Percentiles rank a stretch among this genome's conserved stretches.
Conservation (phyloP, 352 stramenopile species). For the Globisporangium recalcitrans region DNA sequence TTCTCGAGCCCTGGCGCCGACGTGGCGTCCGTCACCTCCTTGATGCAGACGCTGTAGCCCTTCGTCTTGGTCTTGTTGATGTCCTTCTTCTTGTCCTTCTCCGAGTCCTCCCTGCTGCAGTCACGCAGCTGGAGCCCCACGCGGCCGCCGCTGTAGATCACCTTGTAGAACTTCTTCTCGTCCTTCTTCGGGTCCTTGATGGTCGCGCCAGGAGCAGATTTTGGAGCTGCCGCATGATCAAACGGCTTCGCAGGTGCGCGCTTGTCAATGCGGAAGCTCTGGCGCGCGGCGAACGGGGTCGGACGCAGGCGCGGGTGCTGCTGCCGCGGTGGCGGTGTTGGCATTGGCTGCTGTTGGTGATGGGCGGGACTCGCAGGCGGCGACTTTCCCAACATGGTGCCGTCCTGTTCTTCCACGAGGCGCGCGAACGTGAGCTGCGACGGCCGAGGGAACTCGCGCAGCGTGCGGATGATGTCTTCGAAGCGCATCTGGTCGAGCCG, state of each 20-base stretch:
- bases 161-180: slow-evolving; percentile 56
- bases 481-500: slow-evolving; percentile 61
- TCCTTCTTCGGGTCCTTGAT: slow-evolving; percentile 25
- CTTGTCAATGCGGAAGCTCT: slow-evolving; percentile 55
- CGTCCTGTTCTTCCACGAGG: slow-evolving; percentile 28
- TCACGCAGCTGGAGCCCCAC: slow-evolving; percentile 43
- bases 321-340: background rate
- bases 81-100: slow-evolving; percentile 36
- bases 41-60: slow-evolving; percentile 58
- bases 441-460: slow-evolving; percentile 47
- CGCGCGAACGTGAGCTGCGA: slow-evolving; percentile 59
- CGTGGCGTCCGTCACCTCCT: slow-evolving; percentile 42
- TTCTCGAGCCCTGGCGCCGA: slow-evolving; percentile 51
- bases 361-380: slow-evolving; percentile 10
- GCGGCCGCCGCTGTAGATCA: slow-evolving; percentile 50
- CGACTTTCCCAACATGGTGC: background rate
- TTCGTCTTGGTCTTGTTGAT: slow-evolving; percentile 60
- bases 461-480: slow-evolving; percentile 50
- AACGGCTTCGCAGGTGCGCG: slow-evolving; percentile 4
- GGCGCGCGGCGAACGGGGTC: slow-evolving; percentile 26
- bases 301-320: slow-evolving; percentile 16
- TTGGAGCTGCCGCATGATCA: background rate
- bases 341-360: background rate
- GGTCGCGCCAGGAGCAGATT: slow-evolving; percentile 10
- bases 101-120: slow-evolving; percentile 38